Percentiles rank a stretch among this genome's conserved stretches.
Evolutionary conservation across 306 rosid species (phyloP).

Genomic region (Castanea crenata): DNA sequence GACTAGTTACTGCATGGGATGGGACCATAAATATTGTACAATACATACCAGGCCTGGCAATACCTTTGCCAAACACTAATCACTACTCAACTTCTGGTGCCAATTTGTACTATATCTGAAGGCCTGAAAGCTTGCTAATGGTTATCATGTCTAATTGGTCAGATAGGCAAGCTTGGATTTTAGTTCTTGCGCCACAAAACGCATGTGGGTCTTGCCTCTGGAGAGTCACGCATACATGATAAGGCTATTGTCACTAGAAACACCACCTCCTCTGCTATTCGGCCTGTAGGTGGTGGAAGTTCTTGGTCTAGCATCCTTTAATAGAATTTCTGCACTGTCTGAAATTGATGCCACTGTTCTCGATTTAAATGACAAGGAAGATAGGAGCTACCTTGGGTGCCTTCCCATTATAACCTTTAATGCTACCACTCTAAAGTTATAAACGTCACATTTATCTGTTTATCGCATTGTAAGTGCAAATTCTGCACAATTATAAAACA

Average conservation of each 20-base stretch:
- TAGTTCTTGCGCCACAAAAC: constrained; percentile 59
- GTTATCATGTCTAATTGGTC: constrained; percentile 40
- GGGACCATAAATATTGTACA: not conserved
- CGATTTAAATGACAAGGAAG: constrained; percentile 9
- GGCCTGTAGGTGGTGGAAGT: constrained; percentile 45
- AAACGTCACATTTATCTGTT: constrained; percentile 58
- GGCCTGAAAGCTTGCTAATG: constrained; percentile 29
- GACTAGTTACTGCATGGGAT: not conserved
- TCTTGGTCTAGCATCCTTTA: constrained; percentile 60
- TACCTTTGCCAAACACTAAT: not conserved
- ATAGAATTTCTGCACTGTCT: constrained; percentile 29
- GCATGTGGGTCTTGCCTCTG: constrained; percentile 68
- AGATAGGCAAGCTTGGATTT: constrained; percentile 21
- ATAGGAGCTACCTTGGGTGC: constrained; percentile 60
- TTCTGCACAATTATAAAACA: constrained; percentile 32
- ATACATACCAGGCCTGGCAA: not conserved
- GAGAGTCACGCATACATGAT: constrained; percentile 43
- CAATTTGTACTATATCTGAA: constrained; percentile 21
- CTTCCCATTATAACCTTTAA: constrained; percentile 65
- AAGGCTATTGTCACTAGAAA: constrained; percentile 42
- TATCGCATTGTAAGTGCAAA: constrained; percentile 57
- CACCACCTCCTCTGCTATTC: constrained; percentile 41
- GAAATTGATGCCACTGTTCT: not conserved
- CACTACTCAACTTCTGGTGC: not conserved
- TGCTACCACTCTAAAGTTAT: constrained; percentile 63